These are phyloP conservation scores for Termitomyces sp. DNA, from an alignment of 768 basidiomycete species.

Conservation along the genomic window DNA sequence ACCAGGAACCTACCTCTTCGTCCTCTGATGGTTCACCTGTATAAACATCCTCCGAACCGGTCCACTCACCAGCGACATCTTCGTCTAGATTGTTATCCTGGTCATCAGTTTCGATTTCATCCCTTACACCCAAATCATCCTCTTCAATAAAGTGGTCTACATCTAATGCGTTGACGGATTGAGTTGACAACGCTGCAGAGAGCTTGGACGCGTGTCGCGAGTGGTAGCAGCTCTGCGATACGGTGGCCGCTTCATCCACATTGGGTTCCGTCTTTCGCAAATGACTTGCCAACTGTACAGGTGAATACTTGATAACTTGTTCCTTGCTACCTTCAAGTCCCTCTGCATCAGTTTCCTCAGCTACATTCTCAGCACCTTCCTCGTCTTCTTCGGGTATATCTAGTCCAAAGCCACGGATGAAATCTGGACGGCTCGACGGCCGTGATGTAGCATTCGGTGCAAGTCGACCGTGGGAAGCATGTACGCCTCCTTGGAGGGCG, in stretches of 20 bases:
- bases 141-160: conserved; percentile 26
- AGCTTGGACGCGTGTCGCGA: conserved; percentile 66
- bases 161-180: conserved; percentile 50
- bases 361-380: conserved; percentile 35
- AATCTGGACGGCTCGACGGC: conserved; percentile 61
- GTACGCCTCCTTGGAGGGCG: conserved; percentile 24
- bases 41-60: conserved; percentile 71
- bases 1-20: conserved; percentile 50
- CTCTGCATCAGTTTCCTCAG: conserved; percentile 18
- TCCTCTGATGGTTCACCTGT: conserved; percentile 47
- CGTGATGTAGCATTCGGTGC: conserved; percentile 38
- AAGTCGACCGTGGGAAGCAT: conserved; percentile 53
- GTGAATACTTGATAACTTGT: conserved; percentile 22
- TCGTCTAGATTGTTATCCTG: conserved; percentile 26
- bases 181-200: conserved; percentile 62
- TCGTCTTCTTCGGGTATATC: conserved; percentile 77
- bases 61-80: conserved; percentile 65
- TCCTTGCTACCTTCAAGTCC: conserved; percentile 34
- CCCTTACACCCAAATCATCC: conserved; percentile 10
- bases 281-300: conserved; percentile 23
- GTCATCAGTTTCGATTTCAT: conserved; percentile 7
- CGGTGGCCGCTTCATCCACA: conserved; percentile 37
- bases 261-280: conserved; percentile 21
- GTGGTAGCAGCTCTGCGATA: conserved; percentile 46
- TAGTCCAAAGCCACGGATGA: conserved; percentile 72